Evolutionary conservation across 176 grass and related monocot genomes (phyloP).

Genomic region (Alloteropsis semialata): DNA sequence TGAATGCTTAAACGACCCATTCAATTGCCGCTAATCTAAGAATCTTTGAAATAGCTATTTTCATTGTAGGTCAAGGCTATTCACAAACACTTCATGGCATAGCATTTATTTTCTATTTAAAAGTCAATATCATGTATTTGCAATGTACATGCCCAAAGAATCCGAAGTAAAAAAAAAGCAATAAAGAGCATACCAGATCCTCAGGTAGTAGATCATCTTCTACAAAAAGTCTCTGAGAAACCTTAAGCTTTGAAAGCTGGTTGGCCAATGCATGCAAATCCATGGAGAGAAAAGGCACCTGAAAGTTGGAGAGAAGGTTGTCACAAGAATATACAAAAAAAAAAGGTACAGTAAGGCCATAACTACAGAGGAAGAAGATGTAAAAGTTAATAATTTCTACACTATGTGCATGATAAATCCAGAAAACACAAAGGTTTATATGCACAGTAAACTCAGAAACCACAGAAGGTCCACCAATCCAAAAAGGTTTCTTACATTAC

Average conservation of each 20-base stretch:
- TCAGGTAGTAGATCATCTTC: conserved; percentile 69
- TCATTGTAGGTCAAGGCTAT: background rate
- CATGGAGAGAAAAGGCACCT: conserved; percentile 92
- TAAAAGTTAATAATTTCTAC: background rate
- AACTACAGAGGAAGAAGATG: background rate
- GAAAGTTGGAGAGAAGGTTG: conserved; percentile 23
- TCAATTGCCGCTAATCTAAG: background rate
- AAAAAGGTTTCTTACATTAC: background rate
- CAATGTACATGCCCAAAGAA: background rate
- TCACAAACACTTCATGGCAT: background rate
- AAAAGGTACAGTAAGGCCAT: background rate
- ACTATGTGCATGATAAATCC: background rate
- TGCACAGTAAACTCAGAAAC: background rate
- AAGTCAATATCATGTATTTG: background rate
- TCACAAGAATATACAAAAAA: background rate
- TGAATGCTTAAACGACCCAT: background rate
- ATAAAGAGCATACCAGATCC: conserved; percentile 48
- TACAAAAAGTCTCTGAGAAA: conserved; percentile 75
- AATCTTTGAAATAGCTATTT: background rate
- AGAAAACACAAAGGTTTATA: background rate
- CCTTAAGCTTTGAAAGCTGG: conserved; percentile 75
- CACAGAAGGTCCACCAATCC: background rate
- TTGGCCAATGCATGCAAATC: conserved; percentile 75
- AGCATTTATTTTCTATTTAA: background rate
- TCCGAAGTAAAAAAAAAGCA: background rate